These are phyloP conservation scores for Pseudocercospora musae DNA, from an alignment of 2,329 filamentous ascomycete genomes.

Conservation along the genomic window DNA sequence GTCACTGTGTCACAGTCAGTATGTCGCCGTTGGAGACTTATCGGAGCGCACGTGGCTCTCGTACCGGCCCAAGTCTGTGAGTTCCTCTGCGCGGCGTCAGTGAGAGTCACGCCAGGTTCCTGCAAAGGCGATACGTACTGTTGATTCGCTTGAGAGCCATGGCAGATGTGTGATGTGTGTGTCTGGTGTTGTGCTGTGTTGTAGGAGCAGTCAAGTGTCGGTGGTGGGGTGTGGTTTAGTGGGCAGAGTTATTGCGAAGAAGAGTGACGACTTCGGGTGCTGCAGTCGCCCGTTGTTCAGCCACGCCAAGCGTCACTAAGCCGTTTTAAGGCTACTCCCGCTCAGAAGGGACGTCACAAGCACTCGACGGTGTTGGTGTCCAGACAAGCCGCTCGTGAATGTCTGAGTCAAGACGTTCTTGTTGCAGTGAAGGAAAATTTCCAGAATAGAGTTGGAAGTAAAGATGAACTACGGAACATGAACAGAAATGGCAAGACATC, in stretches of 20 bases:
- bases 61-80: constrained; percentile 83
- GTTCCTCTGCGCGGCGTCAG: constrained; percentile 51
- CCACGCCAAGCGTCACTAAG: constrained; percentile 9
- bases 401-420: neutral
- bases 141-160: constrained; percentile 95
- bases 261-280: neutral
- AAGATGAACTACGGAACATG: neutral
- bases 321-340: neutral
- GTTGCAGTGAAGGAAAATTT: neutral
- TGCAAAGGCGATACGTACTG: constrained; percentile 40
- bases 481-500: neutral
- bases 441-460: neutral
- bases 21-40: constrained; percentile 2
- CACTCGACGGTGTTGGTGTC: neutral
- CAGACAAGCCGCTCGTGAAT: neutral
- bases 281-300: constrained; percentile 5
- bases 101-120: neutral
- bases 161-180: constrained; percentile 26
- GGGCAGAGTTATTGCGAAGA: constrained; percentile 7
- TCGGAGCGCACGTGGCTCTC: constrained; percentile 26
- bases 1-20: constrained; percentile 62
- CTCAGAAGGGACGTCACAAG: neutral
- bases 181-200: constrained; percentile 16
- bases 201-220: constrained; percentile 23
- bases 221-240: constrained; percentile 1